Evolutionary conservation across 129 eudicot genomes (phyloP).

Genomic region (Calendula officinalis): DNA sequence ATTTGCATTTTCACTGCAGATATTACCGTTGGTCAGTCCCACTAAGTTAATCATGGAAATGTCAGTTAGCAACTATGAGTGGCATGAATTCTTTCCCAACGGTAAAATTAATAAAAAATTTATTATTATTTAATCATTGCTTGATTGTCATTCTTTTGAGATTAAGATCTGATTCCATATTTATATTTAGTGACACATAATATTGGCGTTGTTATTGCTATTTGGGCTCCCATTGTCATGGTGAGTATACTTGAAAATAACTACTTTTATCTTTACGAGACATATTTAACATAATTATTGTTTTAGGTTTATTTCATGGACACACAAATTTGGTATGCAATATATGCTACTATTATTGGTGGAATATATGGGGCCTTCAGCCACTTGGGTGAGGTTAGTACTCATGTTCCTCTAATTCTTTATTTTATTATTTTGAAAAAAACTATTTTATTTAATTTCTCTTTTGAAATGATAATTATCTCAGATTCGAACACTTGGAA

Average conservation of each 20-base stretch:
- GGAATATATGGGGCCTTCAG: slow-evolving; percentile 99
- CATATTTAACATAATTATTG: slow-evolving; percentile 7
- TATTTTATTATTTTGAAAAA: too few species aligned
- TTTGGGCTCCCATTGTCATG: slow-evolving; percentile 94
- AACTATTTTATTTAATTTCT: neutral
- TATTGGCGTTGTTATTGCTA: slow-evolving; percentile 76
- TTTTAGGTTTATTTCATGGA: slow-evolving; percentile 94
- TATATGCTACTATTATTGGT: slow-evolving; percentile 79
- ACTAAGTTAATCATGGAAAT: slow-evolving; percentile 70
- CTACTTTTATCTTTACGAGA: slow-evolving; percentile 7
- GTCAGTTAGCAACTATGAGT: slow-evolving; percentile 60
- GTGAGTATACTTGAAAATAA: slow-evolving; percentile 46
- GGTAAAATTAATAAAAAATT: slow-evolving; percentile 38
- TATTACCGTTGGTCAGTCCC: slow-evolving; percentile 78
- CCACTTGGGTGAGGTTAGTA: slow-evolving; percentile 98
- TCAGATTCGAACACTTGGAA: slow-evolving; percentile 98
- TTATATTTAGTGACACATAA: slow-evolving; percentile 63
- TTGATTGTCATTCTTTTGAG: slow-evolving; percentile 17
- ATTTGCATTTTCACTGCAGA: slow-evolving; percentile 41
- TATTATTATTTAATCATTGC: neutral
- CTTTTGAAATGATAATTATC: slow-evolving; percentile 5
- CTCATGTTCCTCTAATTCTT: slow-evolving; percentile 2
- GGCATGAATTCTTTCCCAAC: slow-evolving; percentile 97
- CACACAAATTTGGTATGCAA: slow-evolving; percentile 98
- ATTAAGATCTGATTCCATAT: slow-evolving; percentile 13